Evolutionary conservation across 2,329 filamentous ascomycete species (phyloP).

Genomic region (Coniochaeta sp.): DNA sequence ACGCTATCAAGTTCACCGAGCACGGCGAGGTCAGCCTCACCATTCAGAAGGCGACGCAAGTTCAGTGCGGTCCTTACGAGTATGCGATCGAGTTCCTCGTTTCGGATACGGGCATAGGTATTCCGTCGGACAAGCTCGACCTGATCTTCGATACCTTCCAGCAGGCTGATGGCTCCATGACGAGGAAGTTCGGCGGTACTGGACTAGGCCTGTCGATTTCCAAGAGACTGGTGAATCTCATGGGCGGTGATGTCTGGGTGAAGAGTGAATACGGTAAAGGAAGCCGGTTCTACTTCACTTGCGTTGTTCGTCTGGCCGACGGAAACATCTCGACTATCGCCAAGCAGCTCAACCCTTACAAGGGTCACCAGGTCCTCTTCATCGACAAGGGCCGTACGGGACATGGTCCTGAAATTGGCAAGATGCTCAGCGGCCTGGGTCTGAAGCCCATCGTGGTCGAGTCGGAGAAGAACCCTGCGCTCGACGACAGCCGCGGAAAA

Average conservation of each 20-base stretch:
- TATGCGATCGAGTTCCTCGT: slow-evolving; percentile 96
- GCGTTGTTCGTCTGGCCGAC: slow-evolving; percentile 76
- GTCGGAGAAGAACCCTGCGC: slow-evolving; percentile 60
- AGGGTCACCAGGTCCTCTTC: slow-evolving; percentile 85
- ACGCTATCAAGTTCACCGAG: slow-evolving; percentile 98
- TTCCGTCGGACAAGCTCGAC: slow-evolving; percentile 89
- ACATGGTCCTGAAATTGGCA: slow-evolving; percentile 66
- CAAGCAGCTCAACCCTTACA: slow-evolving; percentile 83
- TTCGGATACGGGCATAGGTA: slow-evolving; percentile 93
- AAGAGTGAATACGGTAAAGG: slow-evolving; percentile 86
- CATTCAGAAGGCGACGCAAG: slow-evolving; percentile 65
- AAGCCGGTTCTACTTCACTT: slow-evolving; percentile 95
- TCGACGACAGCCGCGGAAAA: slow-evolving; percentile 42
- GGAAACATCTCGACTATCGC: slow-evolving; percentile 72
- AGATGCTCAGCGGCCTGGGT: slow-evolving; percentile 71
- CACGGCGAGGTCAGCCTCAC: slow-evolving; percentile 91
- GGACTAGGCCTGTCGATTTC: slow-evolving; percentile 92
- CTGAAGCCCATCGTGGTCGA: slow-evolving; percentile 80
- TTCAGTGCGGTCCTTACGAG: slow-evolving; percentile 62
- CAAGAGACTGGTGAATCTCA: slow-evolving; percentile 87
- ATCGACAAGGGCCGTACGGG: slow-evolving; percentile 84
- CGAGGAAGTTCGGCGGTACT: slow-evolving; percentile 90
- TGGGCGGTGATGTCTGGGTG: slow-evolving; percentile 96
- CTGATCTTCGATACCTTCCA: slow-evolving; percentile 99
- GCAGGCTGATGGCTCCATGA: slow-evolving; percentile 95